Evolutionary conservation across 139 green algal species (phyloP), one percentile per base, ranked within the genome.

Genomic region (Yamagishiella unicocca): DNA sequence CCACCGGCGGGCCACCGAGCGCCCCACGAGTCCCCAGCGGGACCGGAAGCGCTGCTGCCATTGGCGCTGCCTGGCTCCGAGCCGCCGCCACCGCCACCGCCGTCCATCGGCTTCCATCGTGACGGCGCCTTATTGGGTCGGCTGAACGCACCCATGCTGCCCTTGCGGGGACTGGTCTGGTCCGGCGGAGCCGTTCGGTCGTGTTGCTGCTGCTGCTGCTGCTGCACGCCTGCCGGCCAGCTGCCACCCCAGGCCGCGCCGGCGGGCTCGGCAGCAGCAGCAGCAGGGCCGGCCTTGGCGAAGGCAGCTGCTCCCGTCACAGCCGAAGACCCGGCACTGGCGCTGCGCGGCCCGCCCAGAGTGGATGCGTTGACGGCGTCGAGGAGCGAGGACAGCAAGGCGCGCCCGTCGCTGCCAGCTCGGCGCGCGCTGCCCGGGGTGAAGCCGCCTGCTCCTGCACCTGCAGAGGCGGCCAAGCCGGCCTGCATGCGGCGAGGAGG

Each of bases 101-200:
- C 50, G 12, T 12, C 14, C 17, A 58, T 12, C 50, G 50, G 50
- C 50, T 58, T 58, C 14, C 14, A 58, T 12, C 50, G 12, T 58
- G 12, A 17, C 14, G 50, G 12, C 50, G 12, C 14, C 50, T 25
- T 12, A 17, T 58, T 58, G 50, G n/a, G 27, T 33, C 33, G 33
- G 4, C 67, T 21, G 27, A 35, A 53, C 3, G 70, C 40, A 22
- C 5, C 42, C 9, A 27, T 27, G 42, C 43, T 64, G 46, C 33
- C 38, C 77, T 73, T 84, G 21, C 77, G 77, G 0, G 77, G 77
- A 8, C 77, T 73, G 27, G 58, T 84, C 40, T 84, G 77, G 25
- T 84, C 77, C 2, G 25, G 40, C 14, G 77, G 77, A 6, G 38
- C 12, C 24, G 42, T 24, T 12, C 77, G 77, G 55, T 73, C 58